Percentiles rank a stretch among this genome's conserved stretches.
Conservation (phyloP, 2,329 filamentous ascomycete genomes). For the Apiospora sp. region DNA sequence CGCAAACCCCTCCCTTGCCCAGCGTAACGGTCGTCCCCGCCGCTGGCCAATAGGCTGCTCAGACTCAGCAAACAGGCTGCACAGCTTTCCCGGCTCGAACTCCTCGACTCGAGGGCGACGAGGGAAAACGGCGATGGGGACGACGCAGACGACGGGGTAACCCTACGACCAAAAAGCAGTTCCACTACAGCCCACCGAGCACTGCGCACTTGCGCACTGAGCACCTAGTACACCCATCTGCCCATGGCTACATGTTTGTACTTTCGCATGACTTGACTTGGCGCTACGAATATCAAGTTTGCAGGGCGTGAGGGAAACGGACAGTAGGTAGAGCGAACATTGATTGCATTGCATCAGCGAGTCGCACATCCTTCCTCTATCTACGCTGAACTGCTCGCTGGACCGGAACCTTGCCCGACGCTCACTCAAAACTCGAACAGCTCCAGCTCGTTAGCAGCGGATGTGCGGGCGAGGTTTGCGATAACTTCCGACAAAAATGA, state of each 20-base stretch:
- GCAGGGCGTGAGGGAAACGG: not conserved
- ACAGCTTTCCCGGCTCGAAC: slow-evolving; percentile 15
- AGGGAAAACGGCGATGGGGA: slow-evolving; percentile 4
- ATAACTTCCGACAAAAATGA: slow-evolving; percentile 22
- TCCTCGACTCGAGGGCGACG: not conserved
- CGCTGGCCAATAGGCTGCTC: slow-evolving; percentile 13
- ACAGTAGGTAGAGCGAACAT: not conserved
- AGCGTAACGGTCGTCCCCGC: slow-evolving; percentile 21
- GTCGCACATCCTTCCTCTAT: not conserved
- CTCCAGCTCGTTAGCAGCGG: not conserved
- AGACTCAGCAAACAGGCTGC: slow-evolving; percentile 8
- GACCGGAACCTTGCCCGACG: not conserved
- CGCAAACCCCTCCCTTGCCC: slow-evolving; percentile 23
- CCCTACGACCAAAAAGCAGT: not conserved
- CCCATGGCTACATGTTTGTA: not conserved
- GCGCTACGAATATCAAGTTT: slow-evolving; percentile 7
- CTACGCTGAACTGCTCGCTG: not conserved
- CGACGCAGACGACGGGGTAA: slow-evolving; percentile 12
- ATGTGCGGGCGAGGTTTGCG: slow-evolving; percentile 15
- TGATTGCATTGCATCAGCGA: slow-evolving; percentile 1
- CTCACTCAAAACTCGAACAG: not conserved
- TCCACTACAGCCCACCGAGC: slow-evolving; percentile 13
- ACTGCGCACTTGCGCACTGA: not conserved
- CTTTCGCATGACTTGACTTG: slow-evolving; percentile 18
- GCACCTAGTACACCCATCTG: not conserved